phyloP scores from a whole-genome alignment of 2,329 filamentous ascomycete genomes.

The Alternaria arbusti region DNA sequence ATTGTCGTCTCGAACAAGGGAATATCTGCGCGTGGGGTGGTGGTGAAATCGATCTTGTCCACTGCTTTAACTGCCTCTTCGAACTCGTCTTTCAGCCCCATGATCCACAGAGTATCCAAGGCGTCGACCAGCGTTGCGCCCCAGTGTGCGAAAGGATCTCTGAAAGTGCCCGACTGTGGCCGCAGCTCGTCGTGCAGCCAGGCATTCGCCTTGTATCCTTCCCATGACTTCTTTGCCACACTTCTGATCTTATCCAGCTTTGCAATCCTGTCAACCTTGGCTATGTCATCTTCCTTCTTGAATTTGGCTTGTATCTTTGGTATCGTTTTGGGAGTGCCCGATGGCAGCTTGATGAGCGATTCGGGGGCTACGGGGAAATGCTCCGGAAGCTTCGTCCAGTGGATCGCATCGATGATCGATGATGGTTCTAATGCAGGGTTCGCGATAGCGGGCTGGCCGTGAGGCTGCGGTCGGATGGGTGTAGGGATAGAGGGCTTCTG shows the following conservation, averaged over 20 bases:
- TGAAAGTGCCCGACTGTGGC: slow-evolving; percentile 70
- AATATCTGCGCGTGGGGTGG: slow-evolving; percentile 57
- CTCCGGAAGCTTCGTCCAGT: slow-evolving; percentile 78
- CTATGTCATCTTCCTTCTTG: slow-evolving; percentile 62
- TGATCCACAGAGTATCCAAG: slow-evolving; percentile 75
- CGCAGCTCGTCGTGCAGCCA: slow-evolving; percentile 87
- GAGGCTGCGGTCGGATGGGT: slow-evolving; percentile 18
- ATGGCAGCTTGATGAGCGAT: slow-evolving; percentile 77
- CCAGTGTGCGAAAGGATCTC: slow-evolving; percentile 91
- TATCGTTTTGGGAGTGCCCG: slow-evolving; percentile 70
- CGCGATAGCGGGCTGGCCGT: slow-evolving; percentile 16
- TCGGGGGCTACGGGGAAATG: slow-evolving; percentile 76
- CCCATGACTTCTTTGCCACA: slow-evolving; percentile 81
- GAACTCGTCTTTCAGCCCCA: slow-evolving; percentile 71
- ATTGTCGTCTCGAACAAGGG: slow-evolving; percentile 76
- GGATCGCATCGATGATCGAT: slow-evolving; percentile 50
- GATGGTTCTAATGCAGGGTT: slow-evolving; percentile 30
- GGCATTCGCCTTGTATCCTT: slow-evolving; percentile 78
- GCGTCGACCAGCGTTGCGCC: slow-evolving; percentile 83
- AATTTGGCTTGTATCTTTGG: slow-evolving; percentile 80
- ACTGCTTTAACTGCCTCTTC: slow-evolving; percentile 66
- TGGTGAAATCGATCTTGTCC: slow-evolving; percentile 66
- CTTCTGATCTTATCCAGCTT: slow-evolving; percentile 72
- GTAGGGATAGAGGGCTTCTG: slow-evolving; percentile 26
- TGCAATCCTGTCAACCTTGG: slow-evolving; percentile 63